Percentiles rank a stretch among this genome's conserved stretches.
phyloP scores from a whole-genome alignment of 139 green algal genomes.

The Chlorella sp. region DNA sequence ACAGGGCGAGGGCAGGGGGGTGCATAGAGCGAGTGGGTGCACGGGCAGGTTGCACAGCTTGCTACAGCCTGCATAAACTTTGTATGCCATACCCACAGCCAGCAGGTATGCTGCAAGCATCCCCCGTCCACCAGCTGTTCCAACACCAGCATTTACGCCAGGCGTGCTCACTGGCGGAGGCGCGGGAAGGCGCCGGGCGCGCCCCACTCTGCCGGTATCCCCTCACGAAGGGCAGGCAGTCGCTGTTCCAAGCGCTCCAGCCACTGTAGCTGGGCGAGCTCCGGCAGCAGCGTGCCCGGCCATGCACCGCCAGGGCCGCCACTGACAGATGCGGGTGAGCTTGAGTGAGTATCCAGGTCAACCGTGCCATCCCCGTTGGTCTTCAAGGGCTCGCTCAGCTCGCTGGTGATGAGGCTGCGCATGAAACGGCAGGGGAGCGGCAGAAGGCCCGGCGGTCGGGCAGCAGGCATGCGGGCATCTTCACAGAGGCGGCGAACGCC shows the following conservation, averaged over 20 bases:
- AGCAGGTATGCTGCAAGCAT: too few relatives aligned
- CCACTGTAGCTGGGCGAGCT: not conserved
- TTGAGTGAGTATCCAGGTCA: not conserved
- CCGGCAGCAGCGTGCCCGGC: not conserved
- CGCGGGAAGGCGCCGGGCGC: not conserved
- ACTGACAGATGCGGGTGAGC: not conserved
- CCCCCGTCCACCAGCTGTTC: too few relatives aligned
- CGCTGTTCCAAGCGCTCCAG: not conserved
- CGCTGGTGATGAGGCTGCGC: too few relatives aligned
- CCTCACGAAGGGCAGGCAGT: not conserved
- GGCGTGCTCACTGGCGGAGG: not conserved
- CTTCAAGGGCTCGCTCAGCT: not conserved
- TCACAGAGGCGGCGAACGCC: too few relatives aligned
- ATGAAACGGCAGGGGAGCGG: too few relatives aligned
- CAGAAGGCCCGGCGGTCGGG: too few relatives aligned
- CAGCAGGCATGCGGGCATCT: too few relatives aligned
- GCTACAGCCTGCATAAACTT: too few relatives aligned
- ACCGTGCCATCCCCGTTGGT: not conserved
- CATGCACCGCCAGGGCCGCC: not conserved
- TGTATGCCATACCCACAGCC: too few relatives aligned
- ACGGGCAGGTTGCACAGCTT: too few relatives aligned
- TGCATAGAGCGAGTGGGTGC: not conserved
- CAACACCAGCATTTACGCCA: too few relatives aligned
- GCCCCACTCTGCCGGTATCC: not conserved
- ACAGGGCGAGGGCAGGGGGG: not conserved